These are phyloP conservation scores for Auriculariales sp. DNA, from an alignment of 768 basidiomycete species.

Conservation along the genomic window DNA sequence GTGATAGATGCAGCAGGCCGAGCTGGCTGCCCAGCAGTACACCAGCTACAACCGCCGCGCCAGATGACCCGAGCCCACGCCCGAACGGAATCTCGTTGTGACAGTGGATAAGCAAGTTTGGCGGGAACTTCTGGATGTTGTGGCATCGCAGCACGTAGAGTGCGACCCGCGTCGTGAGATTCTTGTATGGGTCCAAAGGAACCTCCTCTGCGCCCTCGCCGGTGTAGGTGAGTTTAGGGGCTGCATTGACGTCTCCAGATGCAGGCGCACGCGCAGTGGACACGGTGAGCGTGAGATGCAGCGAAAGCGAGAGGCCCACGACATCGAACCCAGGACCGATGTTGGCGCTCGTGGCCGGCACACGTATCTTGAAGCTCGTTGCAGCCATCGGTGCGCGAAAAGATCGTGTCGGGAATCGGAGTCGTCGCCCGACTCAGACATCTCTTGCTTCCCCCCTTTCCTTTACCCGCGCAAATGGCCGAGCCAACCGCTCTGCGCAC, in stretches of 20 bases:
- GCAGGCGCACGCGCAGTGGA: slow-evolving; percentile 17
- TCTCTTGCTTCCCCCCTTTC: neutral
- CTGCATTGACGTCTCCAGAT: slow-evolving; percentile 18
- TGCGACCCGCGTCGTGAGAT: slow-evolving; percentile 91
- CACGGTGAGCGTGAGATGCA: slow-evolving; percentile 66
- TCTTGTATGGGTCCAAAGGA: slow-evolving; percentile 89
- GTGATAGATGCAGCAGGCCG: slow-evolving; percentile 54
- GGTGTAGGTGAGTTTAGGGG: slow-evolving; percentile 57
- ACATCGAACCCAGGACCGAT: slow-evolving; percentile 99
- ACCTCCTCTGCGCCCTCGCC: slow-evolving; percentile 88
- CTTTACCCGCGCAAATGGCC: neutral
- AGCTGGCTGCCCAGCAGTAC: slow-evolving; percentile 81
- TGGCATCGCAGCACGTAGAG: slow-evolving; percentile 96
- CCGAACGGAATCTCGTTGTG: slow-evolving; percentile 96
- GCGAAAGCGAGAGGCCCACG: slow-evolving; percentile 90
- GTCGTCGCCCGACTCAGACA: neutral
- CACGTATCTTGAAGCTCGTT: slow-evolving; percentile 45
- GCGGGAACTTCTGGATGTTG: slow-evolving; percentile 57
- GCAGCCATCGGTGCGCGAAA: neutral
- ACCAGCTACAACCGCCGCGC: slow-evolving; percentile 97
- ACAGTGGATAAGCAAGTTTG: slow-evolving; percentile 57
- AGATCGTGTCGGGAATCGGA: neutral
- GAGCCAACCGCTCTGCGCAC: neutral
- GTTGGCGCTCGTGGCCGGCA: slow-evolving; percentile 97
- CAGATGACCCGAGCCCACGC: slow-evolving; percentile 92